These are phyloP conservation scores for Yamadazyma spencermartinsiae DNA, from an alignment of 1,139 yeast species.

Conservation along the genomic window DNA sequence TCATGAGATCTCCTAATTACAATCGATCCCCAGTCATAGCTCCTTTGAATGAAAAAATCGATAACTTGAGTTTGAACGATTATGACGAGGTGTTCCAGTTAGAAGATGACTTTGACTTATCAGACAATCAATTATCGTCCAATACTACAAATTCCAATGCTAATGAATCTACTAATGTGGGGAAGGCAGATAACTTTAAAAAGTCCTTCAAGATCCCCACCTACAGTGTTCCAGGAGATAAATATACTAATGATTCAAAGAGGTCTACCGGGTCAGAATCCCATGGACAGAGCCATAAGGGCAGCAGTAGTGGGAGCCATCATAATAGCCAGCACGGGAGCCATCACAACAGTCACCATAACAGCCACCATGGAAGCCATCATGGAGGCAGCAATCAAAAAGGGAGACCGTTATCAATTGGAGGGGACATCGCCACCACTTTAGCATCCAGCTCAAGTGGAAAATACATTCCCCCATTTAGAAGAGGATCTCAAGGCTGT, in stretches of 20 bases:
- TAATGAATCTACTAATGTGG: not conserved
- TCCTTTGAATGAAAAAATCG: conserved; percentile 42
- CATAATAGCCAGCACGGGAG: conserved; percentile 4
- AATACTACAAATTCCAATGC: not conserved
- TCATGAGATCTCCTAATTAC: conserved; percentile 40
- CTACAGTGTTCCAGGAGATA: conserved; percentile 14
- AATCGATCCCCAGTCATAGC: conserved; percentile 35
- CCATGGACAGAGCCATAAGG: not conserved
- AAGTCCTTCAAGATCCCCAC: conserved; percentile 17
- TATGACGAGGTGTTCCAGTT: conserved; percentile 47
- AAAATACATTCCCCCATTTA: conserved; percentile 71
- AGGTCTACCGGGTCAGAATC: not conserved
- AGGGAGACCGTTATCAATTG: conserved; percentile 18
- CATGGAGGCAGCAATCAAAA: not conserved
- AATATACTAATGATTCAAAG: conserved; percentile 3
- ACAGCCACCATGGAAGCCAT: conserved; percentile 3
- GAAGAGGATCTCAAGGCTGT: conserved; percentile 46
- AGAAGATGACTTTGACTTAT: conserved; percentile 42
- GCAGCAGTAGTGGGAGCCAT: not conserved
- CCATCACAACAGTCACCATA: conserved; percentile 1
- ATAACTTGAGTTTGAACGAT: conserved; percentile 31
- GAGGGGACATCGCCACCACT: conserved; percentile 12
- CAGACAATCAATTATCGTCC: not conserved
- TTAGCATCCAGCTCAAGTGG: conserved; percentile 35
- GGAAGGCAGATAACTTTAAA: not conserved